Percentiles rank a stretch among this genome's conserved stretches.
phyloP scores from a whole-genome alignment of 2,329 filamentous ascomycete genomes.

The Aureobasidium sp. region DNA sequence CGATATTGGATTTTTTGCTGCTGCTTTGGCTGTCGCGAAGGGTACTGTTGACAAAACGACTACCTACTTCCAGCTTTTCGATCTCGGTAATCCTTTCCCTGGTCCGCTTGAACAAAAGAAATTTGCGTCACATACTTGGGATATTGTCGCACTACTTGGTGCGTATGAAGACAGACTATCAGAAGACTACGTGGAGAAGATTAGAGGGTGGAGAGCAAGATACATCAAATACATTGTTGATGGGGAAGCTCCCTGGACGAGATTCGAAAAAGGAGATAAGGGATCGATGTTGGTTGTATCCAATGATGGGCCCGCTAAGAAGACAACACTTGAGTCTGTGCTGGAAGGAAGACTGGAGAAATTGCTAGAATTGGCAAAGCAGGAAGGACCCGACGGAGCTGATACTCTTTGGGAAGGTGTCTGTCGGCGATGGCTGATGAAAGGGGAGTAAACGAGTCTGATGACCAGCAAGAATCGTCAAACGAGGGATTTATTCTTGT shows the following conservation, averaged over 20 bases:
- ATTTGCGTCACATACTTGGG: conserved; percentile 28
- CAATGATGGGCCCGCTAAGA: background rate
- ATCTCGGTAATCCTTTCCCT: conserved; percentile 26
- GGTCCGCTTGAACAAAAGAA: conserved; percentile 19
- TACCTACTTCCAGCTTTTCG: conserved; percentile 25
- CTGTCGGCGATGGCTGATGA: conserved; percentile 18
- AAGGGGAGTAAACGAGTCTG: conserved; percentile 17
- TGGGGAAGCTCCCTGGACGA: conserved; percentile 22
- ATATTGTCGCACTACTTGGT: conserved; percentile 25
- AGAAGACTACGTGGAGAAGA: background rate
- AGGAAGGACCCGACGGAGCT: conserved; percentile 6
- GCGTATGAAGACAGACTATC: conserved; percentile 22
- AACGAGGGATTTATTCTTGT: no score
- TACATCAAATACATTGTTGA: conserved; percentile 17
- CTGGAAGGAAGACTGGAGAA: conserved; percentile 3
- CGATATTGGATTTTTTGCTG: conserved; percentile 27
- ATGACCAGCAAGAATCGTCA: no score
- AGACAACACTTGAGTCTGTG: background rate
- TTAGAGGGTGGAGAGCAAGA: conserved; percentile 18
- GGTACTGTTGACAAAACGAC: conserved; percentile 14
- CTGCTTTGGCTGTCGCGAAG: conserved; percentile 20
- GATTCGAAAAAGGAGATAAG: background rate
- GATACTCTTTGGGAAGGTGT: conserved; percentile 22
- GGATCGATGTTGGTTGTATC: background rate
- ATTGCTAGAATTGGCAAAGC: background rate